These are phyloP conservation scores for Abortiporus biennis DNA, from an alignment of 1,284 basidiomycete genomes.

Conservation along the genomic window DNA sequence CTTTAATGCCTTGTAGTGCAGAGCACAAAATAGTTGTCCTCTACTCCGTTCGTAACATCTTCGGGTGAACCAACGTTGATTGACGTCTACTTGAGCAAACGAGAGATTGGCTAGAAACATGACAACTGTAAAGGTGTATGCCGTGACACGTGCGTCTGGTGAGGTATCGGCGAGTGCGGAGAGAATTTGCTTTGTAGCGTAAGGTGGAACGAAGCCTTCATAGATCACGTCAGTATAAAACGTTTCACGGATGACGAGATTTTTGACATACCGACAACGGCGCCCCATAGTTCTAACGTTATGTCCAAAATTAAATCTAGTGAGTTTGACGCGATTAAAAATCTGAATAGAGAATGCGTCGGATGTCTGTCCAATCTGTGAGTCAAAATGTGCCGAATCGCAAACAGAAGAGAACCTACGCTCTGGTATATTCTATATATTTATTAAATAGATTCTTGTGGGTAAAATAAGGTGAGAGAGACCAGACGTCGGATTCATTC, in stretches of 20 bases:
- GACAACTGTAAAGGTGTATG: constrained; percentile 64
- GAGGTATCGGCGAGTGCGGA: constrained; percentile 38
- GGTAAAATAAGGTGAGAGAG: constrained; percentile 62
- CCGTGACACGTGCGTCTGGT: constrained; percentile 43
- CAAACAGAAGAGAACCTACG: constrained; percentile 24
- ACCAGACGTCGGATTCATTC: constrained; percentile 68
- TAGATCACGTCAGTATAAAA: neutral
- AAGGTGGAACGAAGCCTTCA: constrained; percentile 49
- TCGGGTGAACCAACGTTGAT: constrained; percentile 59
- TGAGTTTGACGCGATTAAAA: constrained; percentile 65
- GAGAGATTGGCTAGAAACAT: constrained; percentile 65
- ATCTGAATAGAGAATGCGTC: constrained; percentile 52
- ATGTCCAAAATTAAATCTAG: constrained; percentile 65
- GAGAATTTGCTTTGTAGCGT: constrained; percentile 57
- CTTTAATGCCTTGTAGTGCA: constrained; percentile 65
- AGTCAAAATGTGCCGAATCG: neutral
- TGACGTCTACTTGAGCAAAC: constrained; percentile 64
- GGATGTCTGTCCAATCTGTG: constrained; percentile 32
- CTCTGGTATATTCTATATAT: constrained; percentile 43
- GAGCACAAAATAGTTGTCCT: constrained; percentile 64
- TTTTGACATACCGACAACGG: constrained; percentile 41
- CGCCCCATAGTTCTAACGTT: constrained; percentile 52
- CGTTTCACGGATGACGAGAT: constrained; percentile 5
- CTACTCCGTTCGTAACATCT: constrained; percentile 62
- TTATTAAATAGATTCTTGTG: constrained; percentile 68